Evolutionary conservation across 1,284 basidiomycete species (phyloP), one percentile per base, ranked within the genome.

Genomic region (Ceratobasidium sp.): DNA sequence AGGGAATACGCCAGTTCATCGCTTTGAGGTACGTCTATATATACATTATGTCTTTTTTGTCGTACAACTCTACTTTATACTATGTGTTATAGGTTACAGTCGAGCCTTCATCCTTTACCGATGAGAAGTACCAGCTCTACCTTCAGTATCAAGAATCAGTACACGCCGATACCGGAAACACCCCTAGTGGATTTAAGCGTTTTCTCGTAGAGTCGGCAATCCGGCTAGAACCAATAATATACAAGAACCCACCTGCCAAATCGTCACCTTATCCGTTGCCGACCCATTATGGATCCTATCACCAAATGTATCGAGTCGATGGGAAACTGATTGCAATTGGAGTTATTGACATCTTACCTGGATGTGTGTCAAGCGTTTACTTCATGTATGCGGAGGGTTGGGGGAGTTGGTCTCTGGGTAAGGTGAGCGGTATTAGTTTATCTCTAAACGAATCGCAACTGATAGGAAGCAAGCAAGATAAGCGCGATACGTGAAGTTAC

Each of bases 321-420:
- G 94, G 91, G 10, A 83, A 92, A 82, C 87, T 99, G 15, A 90
- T 99, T 64, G 97, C 94, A 0, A 89, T 99, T 81, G 93, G 92
- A 1, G 95, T 99, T 15, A 87, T 99, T 77, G 98, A 99, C 83
- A 92, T 99, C 76, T 87, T 99, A 6, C 97, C 97, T 0, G 83
- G 84, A 40, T 97, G 97, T 81, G 93, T 99, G 3, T 97, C 96
- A 17, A 96, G 94, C 80, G 97, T 99, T 10, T 99, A 99, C 85
- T 97, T 99, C 84, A 93, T 97, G 86, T 99, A 98, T 86, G 91
- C 96, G 82, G 90, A 91, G 9, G 87, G 88, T 48, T 97, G 91
- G 88, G 92, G 94, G 56, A 87, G 88, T 61, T 90, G 91, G 82
- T 93, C 93, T 13, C 83, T 98, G 38, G 97, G 98, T 62, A 98